A percentile compares a stretch with the other conserved stretches of the same genome.
Evolutionary conservation across 805 yeast species (phyloP).

Genomic region (Yarrowia sp.): DNA sequence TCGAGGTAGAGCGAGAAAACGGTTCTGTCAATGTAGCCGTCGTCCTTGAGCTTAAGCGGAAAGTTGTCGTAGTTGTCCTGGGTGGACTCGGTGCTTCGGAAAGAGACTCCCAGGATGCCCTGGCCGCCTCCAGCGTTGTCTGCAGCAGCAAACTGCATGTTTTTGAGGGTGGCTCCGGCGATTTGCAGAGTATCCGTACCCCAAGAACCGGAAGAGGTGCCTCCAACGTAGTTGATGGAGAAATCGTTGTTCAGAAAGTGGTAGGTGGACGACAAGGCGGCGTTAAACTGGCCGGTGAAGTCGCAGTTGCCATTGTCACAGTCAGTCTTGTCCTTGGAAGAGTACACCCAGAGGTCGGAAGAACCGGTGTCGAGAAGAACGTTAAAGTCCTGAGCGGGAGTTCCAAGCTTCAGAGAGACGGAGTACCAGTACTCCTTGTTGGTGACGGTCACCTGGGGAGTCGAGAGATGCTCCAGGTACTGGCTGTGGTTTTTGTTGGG

Average conservation of each 20-base stretch:
- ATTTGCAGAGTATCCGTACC: slow-evolving; percentile 59
- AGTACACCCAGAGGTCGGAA: slow-evolving; percentile 59
- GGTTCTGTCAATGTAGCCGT: slow-evolving; percentile 42
- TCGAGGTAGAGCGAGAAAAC: slow-evolving; percentile 48
- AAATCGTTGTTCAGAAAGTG: slow-evolving; percentile 31
- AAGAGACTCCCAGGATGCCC: slow-evolving; percentile 31
- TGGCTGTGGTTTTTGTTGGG: background rate
- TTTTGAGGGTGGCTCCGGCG: slow-evolving; percentile 46
- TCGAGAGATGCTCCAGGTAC: background rate
- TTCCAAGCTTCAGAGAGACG: slow-evolving; percentile 47
- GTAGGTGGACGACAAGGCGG: slow-evolving; percentile 33
- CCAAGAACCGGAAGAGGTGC: slow-evolving; percentile 48
- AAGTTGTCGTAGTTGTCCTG: slow-evolving; percentile 35
- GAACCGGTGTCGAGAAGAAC: slow-evolving; percentile 69
- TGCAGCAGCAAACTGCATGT: slow-evolving; percentile 30
- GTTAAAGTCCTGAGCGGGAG: slow-evolving; percentile 52
- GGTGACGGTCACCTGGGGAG: slow-evolving; percentile 1
- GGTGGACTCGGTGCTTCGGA: slow-evolving; percentile 29
- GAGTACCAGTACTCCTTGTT: slow-evolving; percentile 28
- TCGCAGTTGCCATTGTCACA: background rate
- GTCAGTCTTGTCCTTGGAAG: slow-evolving; percentile 17
- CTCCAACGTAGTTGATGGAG: slow-evolving; percentile 40
- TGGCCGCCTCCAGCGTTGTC: slow-evolving; percentile 9
- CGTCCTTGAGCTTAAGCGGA: slow-evolving; percentile 39
- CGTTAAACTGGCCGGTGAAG: slow-evolving; percentile 22